A percentile compares a stretch with the other conserved stretches of the same genome.
Evolutionary conservation across 495 filamentous ascomycete genomes (phyloP).

Genomic region (Aspergillus egyptiacus): DNA sequence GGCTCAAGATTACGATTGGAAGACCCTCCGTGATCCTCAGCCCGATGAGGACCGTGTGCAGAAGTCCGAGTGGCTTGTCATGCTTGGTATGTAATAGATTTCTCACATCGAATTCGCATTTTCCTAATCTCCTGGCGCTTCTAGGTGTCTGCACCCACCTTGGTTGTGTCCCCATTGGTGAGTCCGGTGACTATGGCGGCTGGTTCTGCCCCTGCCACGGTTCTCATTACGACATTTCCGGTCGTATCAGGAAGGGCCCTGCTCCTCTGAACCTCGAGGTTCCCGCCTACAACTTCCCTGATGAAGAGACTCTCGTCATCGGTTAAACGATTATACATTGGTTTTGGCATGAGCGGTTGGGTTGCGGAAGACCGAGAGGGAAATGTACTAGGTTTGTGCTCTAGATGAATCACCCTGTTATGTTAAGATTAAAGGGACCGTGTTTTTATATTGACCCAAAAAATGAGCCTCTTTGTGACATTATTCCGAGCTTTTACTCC

Average conservation of each 20-base stretch:
- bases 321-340: slow-evolving; percentile 48
- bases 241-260: slow-evolving; percentile 90
- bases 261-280: slow-evolving; percentile 97
- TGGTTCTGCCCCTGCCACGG: slow-evolving; percentile 99
- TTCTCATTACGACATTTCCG: slow-evolving; percentile 99
- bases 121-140: slow-evolving; percentile 9
- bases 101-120: background rate
- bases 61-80: slow-evolving; percentile 98
- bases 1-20: slow-evolving; percentile 70
- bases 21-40: slow-evolving; percentile 83
- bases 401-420: slow-evolving; percentile 41
- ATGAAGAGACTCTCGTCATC: slow-evolving; percentile 72
- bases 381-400: slow-evolving; percentile 24
- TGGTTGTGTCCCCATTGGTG: slow-evolving; percentile 97
- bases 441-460: slow-evolving; percentile 45
- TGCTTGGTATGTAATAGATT: slow-evolving; percentile 70
- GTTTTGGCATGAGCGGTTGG: slow-evolving; percentile 4
- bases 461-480: slow-evolving; percentile 35
- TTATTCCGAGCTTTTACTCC: slow-evolving; percentile 22
- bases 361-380: slow-evolving; percentile 10
- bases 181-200: slow-evolving; percentile 94
- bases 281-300: slow-evolving; percentile 79
- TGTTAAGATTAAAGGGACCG: slow-evolving; percentile 43
- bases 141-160: slow-evolving; percentile 96
- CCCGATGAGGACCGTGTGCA: slow-evolving; percentile 86